Percentiles rank a stretch among this genome's conserved stretches.
phyloP scores from a whole-genome alignment of 140 eudicot species.

The Senecio squalidus region DNA sequence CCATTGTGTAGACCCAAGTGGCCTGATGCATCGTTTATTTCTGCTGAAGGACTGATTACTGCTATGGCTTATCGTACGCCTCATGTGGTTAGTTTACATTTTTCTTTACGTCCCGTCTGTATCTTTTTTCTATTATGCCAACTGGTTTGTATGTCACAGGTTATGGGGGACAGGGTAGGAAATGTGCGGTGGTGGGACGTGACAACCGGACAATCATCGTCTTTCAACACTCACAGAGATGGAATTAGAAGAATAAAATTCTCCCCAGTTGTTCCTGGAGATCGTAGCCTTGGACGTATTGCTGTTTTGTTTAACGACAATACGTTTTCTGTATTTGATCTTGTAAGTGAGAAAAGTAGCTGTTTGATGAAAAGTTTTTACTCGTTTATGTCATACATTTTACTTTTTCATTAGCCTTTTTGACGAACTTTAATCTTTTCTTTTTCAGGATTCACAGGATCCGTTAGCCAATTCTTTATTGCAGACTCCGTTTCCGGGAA shows the following conservation, averaged over 20 bases:
- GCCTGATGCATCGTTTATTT: slow-evolving; percentile 80
- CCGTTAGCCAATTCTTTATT: slow-evolving; percentile 89
- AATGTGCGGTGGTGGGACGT: slow-evolving; percentile 99
- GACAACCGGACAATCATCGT: slow-evolving; percentile 90
- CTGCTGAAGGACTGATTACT: slow-evolving; percentile 84
- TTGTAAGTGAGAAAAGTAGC: slow-evolving; percentile 59
- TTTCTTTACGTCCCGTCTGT: neutral
- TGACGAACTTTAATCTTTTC: neutral
- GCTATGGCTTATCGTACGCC: slow-evolving; percentile 99
- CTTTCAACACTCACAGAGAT: slow-evolving; percentile 91
- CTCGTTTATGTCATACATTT: neutral
- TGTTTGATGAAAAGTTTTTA: neutral
- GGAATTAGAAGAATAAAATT: slow-evolving; percentile 94
- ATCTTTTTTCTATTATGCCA: neutral
- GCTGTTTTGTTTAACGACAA: slow-evolving; percentile 94
- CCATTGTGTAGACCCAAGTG: slow-evolving; percentile 79
- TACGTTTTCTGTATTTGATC: slow-evolving; percentile 90
- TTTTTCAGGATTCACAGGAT: slow-evolving; percentile 83
- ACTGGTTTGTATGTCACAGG: slow-evolving; percentile 40
- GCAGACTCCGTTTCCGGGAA: slow-evolving; percentile 93
- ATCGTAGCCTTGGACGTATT: slow-evolving; percentile 92
- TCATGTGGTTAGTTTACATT: slow-evolving; percentile 69
- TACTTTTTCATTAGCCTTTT: neutral
- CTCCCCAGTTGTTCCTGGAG: slow-evolving; percentile 98
- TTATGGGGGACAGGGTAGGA: slow-evolving; percentile 96